Base-by-base conservation (phyloP, 2,329 filamentous ascomycete species). In the Harringtonia aguacate region DNA sequence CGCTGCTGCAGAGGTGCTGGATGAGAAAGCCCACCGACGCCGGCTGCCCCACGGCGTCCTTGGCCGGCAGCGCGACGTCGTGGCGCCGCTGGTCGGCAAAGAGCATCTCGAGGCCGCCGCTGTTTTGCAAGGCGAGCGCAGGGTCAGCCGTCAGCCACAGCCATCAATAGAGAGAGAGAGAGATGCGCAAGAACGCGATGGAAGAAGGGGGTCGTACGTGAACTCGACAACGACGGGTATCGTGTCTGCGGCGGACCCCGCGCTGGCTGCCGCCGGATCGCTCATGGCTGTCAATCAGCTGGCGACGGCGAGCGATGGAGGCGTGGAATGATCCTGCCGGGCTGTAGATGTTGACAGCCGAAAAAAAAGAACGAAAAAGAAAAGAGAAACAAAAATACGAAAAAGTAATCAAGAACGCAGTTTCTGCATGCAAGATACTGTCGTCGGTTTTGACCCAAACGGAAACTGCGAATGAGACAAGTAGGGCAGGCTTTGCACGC, bases 61-160 rank as follows among this genome's bases (percentile, higher is more conserved):
- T 70, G 27, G 73, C 64, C 18, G 90, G 86, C 35, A 97, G 62
- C 4, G 71, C 65, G 37, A 98, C 60, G 20, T 70, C 66, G 60
- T 90, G 85, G 53, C 79, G 83, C 45, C 82, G 77, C 63, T 87
- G 71, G 60, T 95, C 83, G 28, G 81, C 79, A 66, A 98, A 98
- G 52, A 98, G 81, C 68, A 95, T 84, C 66, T 98, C 92, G 17
- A 98, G 76, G 20, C 92, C 92, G 49, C 92, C 92, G 51, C 92
- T 89, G 54, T n/a, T n/a, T n/a, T n/a, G 37, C 14, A 7, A 21
- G 36, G 45, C 46, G 46, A 45, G 46, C 46, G 50, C 39, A 27
- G 17, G 22, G n/a, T n/a, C n/a, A n/a, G n/a, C n/a, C n/a, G n/a
- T n/a, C n/a, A n/a, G n/a, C n/a, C n/a, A n/a, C n/a, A n/a, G n/a